Evolutionary conservation across 2,329 filamentous ascomycete genomes (phyloP), one percentile per base, ranked within the genome.

Genomic region (Mycosphaerella arachidis): DNA sequence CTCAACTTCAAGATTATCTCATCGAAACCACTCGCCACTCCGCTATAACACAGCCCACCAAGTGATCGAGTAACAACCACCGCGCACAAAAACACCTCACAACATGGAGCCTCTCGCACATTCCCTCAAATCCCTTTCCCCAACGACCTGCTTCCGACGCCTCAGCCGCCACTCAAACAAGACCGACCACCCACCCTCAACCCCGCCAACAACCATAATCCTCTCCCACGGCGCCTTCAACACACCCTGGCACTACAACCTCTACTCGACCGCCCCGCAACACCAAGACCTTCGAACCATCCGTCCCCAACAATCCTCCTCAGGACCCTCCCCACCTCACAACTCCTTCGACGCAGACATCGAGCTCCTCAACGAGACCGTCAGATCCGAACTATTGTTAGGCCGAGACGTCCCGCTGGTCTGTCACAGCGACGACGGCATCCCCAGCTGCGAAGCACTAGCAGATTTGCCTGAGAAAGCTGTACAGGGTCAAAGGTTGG

Each of bases 391-490:
- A 35, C 56, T 65, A 12, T n/a, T 30, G 12, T n/a, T 48, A 20
- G 59, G 57, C 37, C 46, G 46, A 6, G 60, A 67, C 24, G 65
- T 67, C 13, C 52, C 63, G 1, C 56, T 67, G 33, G 53, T 67
- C 35, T 61, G 61, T 31, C 65, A 67, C 48, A 61, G 57, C 43
- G 64, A 64, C 27, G 65, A 63, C 40, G 60, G 59, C 4, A 60
- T 64, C 3, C 63, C 64, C 6, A 62, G 63, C 16, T 67, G 62
- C 54, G 65, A 67, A 31, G 65, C 65, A 2, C 45, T 67, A 6
- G 57, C 54, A 8, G 50, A 61, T 1, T 31, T 67, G 2, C 56
- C 59, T 6, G 37, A 54, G 31, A 53, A 57, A n/a, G 10, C 46
- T 7, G n/a, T 31, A 12, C n/a, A 24, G 9, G 57, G 27, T 54